Evolutionary conservation across 257 asterid species (phyloP), one percentile per base, ranked within the genome.

Genomic region (Nicotiana sylvestris): DNA sequence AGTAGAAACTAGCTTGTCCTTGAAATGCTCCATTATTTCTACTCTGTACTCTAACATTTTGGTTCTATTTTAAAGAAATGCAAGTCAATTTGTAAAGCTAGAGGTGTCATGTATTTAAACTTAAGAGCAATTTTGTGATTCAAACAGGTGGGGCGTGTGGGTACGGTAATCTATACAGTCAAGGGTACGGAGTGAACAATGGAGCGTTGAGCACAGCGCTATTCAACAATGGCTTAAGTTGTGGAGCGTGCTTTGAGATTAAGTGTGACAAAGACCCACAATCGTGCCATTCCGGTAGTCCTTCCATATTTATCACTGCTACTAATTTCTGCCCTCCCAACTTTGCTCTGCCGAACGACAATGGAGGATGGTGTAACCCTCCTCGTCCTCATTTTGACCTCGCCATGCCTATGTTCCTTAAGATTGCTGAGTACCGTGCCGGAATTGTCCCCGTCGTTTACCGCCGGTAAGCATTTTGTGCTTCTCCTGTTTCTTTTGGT

Each of bases 331-430:
- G 97, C 85, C 98, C 98, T 0, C 98, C 98, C 0, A 94, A 94
- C 82, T 91, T 49, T 9, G 98, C 97, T 69, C 85, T 88, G 60
- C 92, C 97, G 0, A 94, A 83, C 67, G 96, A 94, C 83, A 91
- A 94, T 66, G 98, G 98, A 53, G 98, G 98, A 0, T 94, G 97
- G 98, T 94, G 98, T 88, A 93, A 94, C 88, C 98, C 97, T 1
- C 98, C 98, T 9, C 86, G 98, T 2, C 25, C 96, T 5, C 98
- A 95, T 70, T 95, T 95, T 83, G 98, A 95, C 86, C 97, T 95
- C 30, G 97, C 98, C 81, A 93, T 93, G 98, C 98, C 98, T 4
- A 95, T 95, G 98, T 94, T 94, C 86, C 95, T 93, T 56, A 92
- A 87, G 85, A 90, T 94, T 82, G 98, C 98, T 2, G 90, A 92